Conservation (phyloP, 371 early-diverging fungal species). For the Umbelopsis sp. region DNA sequence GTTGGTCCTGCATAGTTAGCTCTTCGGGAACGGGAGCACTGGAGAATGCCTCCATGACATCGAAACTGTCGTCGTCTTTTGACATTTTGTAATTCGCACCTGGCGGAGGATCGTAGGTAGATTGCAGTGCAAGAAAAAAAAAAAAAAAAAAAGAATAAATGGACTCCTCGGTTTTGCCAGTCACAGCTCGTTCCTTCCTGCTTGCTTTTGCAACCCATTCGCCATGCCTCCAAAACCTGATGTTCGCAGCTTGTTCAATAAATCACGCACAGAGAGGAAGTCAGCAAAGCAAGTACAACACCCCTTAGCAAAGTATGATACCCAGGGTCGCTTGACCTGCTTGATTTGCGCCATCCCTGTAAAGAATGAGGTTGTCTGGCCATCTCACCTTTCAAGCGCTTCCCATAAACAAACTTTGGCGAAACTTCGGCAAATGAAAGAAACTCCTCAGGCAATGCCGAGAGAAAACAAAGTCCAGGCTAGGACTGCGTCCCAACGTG, state of each 20-base stretch:
- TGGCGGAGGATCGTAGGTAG: neutral
- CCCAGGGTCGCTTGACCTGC: conserved; percentile 37
- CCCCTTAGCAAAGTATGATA: conserved; percentile 53
- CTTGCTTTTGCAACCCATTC: neutral
- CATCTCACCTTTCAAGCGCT: conserved; percentile 39
- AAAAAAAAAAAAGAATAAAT: conserved; percentile 7
- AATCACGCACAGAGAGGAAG: conserved; percentile 42
- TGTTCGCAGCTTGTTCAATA: conserved; percentile 45
- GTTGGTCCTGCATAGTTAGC: conserved; percentile 25
- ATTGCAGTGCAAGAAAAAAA: neutral
- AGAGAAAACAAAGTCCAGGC: conserved; percentile 14
- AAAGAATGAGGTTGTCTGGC: conserved; percentile 42
- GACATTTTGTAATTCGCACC: neutral
- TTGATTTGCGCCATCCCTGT: conserved; percentile 39
- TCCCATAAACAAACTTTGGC: conserved; percentile 43
- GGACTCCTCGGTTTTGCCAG: conserved; percentile 12
- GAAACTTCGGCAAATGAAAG: conserved; percentile 41
- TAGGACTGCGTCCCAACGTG: conserved; percentile 23
- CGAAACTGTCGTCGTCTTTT: conserved; percentile 30
- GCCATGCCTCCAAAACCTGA: conserved; percentile 40
- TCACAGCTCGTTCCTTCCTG: conserved; percentile 17
- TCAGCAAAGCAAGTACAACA: conserved; percentile 38
- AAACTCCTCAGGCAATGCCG: conserved; percentile 28
- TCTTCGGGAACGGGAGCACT: conserved; percentile 23
- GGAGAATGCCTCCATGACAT: conserved; percentile 27